Percentiles rank a stretch among this genome's conserved stretches.
phyloP scores from a whole-genome alignment of 306 rosid genomes.

The Albizia julibrissin region DNA sequence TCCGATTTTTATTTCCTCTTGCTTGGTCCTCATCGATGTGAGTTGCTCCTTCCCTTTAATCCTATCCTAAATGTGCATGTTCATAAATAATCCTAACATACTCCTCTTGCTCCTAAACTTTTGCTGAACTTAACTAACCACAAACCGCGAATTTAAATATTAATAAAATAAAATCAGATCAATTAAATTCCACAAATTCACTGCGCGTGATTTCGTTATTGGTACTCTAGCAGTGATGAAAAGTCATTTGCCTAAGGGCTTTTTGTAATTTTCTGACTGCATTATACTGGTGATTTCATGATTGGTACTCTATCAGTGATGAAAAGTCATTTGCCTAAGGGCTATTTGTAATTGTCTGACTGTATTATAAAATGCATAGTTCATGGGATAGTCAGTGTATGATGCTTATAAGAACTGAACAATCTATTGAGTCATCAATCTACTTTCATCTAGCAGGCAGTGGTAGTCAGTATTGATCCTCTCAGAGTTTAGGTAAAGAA shows the following conservation, averaged over 20 bases:
- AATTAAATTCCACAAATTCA: not conserved
- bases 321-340: slow-evolving; percentile 15
- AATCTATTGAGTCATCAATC: not conserved
- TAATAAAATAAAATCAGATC: too few relatives aligned
- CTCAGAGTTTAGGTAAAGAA: slow-evolving; percentile 71
- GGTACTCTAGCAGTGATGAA: too few relatives aligned
- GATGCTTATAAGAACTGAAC: slow-evolving; percentile 17
- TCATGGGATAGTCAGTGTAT: not conserved
- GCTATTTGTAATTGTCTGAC: not conserved
- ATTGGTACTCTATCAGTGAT: not conserved
- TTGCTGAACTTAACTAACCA: not conserved
- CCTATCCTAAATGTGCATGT: too few relatives aligned
- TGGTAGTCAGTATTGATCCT: slow-evolving; percentile 95
- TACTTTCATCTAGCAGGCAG: slow-evolving; percentile 66
- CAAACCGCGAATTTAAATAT: not conserved
- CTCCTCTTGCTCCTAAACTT: not conserved
- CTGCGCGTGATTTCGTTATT: not conserved
- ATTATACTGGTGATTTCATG: not conserved
- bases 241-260: too few relatives aligned
- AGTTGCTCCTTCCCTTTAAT: too few relatives aligned
- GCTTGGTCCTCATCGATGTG: too few relatives aligned
- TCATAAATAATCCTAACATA: too few relatives aligned
- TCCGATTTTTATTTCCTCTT: too few relatives aligned
- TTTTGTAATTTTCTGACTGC: too few relatives aligned
- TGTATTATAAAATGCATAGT: slow-evolving; percentile 18